A percentile compares a stretch with the other conserved stretches of the same genome.
These are phyloP conservation scores for Leptographium flavum DNA, from an alignment of 2,329 filamentous ascomycete genomes.

Conservation along the genomic window DNA sequence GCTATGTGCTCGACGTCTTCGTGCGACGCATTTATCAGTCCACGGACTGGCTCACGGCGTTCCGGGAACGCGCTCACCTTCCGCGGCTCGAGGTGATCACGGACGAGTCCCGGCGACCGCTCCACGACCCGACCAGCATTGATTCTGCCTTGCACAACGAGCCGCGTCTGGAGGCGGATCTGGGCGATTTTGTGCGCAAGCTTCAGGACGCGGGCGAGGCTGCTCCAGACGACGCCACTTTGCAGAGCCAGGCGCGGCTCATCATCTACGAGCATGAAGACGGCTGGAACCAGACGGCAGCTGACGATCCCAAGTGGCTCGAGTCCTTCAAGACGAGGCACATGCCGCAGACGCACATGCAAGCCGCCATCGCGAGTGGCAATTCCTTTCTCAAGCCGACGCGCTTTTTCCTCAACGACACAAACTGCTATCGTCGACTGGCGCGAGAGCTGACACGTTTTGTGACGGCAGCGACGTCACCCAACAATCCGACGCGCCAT, in stretches of 20 bases:
- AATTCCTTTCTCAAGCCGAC: conserved; percentile 13
- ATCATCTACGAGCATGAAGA: conserved; percentile 50
- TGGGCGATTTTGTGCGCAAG: conserved; percentile 35
- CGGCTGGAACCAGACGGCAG: conserved; percentile 49
- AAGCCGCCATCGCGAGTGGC: background rate
- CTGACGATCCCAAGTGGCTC: conserved; percentile 41
- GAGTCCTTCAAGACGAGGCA: conserved; percentile 34
- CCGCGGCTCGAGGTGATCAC: conserved; percentile 42
- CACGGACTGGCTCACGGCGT: conserved; percentile 39
- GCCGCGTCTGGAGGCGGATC: conserved; percentile 38
- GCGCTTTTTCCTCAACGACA: conserved; percentile 40
- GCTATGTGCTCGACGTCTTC: conserved; percentile 40
- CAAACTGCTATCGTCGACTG: conserved; percentile 44
- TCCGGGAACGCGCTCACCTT: conserved; percentile 41
- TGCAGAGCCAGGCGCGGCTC: conserved; percentile 42
- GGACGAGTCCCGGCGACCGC: conserved; percentile 30
- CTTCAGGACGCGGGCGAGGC: conserved; percentile 31
- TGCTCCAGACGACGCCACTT: conserved; percentile 32
- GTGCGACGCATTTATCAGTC: conserved; percentile 35
- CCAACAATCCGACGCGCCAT: conserved; percentile 45
- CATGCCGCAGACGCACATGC: background rate
- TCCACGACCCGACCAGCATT: conserved; percentile 36
- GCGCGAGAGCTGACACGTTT: conserved; percentile 38
- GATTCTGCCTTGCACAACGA: conserved; percentile 47
- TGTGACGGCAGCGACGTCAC: conserved; percentile 37